Base-by-base conservation (phyloP, 306 rosid genomes). In the Cicer judaicum region DNA sequence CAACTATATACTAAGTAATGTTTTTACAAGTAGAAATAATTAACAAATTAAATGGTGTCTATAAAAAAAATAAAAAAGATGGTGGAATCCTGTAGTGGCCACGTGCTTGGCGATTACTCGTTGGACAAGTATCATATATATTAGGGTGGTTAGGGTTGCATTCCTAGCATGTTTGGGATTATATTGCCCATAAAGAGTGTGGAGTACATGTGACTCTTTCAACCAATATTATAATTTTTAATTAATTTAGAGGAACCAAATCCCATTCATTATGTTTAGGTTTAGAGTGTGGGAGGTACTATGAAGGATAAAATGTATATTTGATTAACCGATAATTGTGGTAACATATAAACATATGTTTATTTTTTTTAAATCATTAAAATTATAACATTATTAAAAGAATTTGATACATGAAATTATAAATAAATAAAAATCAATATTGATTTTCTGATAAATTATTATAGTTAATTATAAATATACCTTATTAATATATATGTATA, bases 11-110 rank as follows among this genome's bases (percentile, higher is more conserved):
- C 40, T 59, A 68, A 82, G 73, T 64, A 18, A 80, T 42, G 41
- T 65, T 66, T 56, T 73, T 24, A 50, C 48, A 34, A 75, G 86
- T 79, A 80, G 79, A 70, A 52, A 69, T 42, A 66, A 60, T 74
- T 67, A 74, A 79, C 5, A 86, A 86, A 78, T 76, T 29, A 29
- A 34, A 72, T 15, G 42, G 77, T 61, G 63, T 55, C 39, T 46
- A 46, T 46, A 11, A 68, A 65, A 65, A 39, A 72, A 62, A 69
- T 64, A 16, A 16, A 72, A 82, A 5, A 85, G 84, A 77, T 78
- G 40, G 76, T 18, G 46, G 78, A 70, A 73, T 56, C 47, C 77
- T 78, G 70, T 41, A 75, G 89, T 90, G 91, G 85, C 86, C 91
- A 83, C 91, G 75, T 86, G 91, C 83, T 63, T 79, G 72, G 77